Evolutionary conservation across 108 stramenopile species (phyloP).

Genomic region (Bacterosira constricta): DNA sequence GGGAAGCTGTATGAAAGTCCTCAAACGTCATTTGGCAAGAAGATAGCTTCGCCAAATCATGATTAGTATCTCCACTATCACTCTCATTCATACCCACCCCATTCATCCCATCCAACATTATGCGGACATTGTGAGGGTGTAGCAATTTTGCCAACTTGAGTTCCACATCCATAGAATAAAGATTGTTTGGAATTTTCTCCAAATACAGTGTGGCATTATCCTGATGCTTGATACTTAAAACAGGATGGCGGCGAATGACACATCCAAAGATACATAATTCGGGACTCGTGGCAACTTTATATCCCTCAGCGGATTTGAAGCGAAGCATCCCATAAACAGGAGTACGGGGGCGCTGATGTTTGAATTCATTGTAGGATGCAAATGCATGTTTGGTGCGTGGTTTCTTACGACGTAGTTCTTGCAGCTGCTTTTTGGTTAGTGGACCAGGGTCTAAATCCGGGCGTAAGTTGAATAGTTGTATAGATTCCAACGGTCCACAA

Average conservation of each 20-base stretch:
- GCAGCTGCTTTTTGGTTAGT: constrained; percentile 49
- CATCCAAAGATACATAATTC: constrained; percentile 81
- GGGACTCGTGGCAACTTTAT: constrained; percentile 48
- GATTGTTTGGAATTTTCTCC: constrained; percentile 61
- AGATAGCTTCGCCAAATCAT: constrained; percentile 28
- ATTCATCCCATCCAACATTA: constrained; percentile 58
- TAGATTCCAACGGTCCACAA: constrained; percentile 66
- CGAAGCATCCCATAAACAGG: constrained; percentile 76
- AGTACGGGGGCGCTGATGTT: constrained; percentile 63
- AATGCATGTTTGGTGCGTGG: constrained; percentile 6
- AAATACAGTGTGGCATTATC: constrained; percentile 67
- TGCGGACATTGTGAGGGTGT: constrained; percentile 57
- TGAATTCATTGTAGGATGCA: background rate
- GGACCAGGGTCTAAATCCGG: constrained; percentile 82
- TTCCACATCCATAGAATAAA: constrained; percentile 67
- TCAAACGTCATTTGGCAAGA: constrained; percentile 75
- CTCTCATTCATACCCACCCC: constrained; percentile 25
- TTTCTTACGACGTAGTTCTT: constrained; percentile 43
- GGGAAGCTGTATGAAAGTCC: constrained; percentile 60
- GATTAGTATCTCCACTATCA: background rate
- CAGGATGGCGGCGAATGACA: constrained; percentile 68
- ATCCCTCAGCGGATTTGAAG: constrained; percentile 57
- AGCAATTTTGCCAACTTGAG: constrained; percentile 58
- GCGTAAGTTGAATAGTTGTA: constrained; percentile 73
- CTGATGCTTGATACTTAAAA: constrained; percentile 56